Percentiles rank a stretch among this genome's conserved stretches.
phyloP scores from a whole-genome alignment of 23 red algal genomes.

The Chondrus crispus region DNA sequence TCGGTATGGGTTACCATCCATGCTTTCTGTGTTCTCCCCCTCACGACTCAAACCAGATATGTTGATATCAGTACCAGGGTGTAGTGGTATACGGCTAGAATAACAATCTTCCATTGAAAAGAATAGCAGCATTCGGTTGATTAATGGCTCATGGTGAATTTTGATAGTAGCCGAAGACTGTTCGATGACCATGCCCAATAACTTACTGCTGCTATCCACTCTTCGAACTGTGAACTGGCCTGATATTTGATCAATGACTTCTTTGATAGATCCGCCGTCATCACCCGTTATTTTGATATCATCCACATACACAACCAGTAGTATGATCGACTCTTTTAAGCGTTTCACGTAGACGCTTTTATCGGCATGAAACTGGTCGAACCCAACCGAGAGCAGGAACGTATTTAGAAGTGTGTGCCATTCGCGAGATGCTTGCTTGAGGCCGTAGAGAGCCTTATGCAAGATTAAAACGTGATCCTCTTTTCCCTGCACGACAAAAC shows the following conservation, averaged over 20 bases:
- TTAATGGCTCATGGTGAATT: constrained; percentile 2
- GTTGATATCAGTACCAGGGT: no score
- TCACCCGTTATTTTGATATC: not conserved
- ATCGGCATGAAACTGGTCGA: not conserved
- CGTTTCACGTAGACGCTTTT: not conserved
- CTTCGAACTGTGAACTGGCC: not conserved
- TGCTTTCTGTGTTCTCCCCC: no score
- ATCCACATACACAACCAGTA: constrained; percentile 12
- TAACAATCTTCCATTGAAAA: constrained; percentile 15
- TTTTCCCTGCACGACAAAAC: not conserved
- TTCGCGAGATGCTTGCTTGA: constrained; percentile 18
- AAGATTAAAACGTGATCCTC: not conserved
- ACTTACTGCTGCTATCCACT: not conserved
- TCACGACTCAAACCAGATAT: no score
- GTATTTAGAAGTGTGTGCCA: not conserved
- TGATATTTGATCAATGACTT: not conserved
- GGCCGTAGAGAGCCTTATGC: not conserved
- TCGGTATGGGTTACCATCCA: no score
- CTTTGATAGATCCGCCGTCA: not conserved
- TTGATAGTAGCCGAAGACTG: not conserved
- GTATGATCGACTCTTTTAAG: not conserved
- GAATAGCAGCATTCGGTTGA: not conserved
- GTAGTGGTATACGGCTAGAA: no score
- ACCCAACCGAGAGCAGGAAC: not conserved
- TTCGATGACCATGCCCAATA: not conserved